Base-by-base conservation (phyloP, 192 early-diverging fungal species). In the Dimargaris verticillata region DNA sequence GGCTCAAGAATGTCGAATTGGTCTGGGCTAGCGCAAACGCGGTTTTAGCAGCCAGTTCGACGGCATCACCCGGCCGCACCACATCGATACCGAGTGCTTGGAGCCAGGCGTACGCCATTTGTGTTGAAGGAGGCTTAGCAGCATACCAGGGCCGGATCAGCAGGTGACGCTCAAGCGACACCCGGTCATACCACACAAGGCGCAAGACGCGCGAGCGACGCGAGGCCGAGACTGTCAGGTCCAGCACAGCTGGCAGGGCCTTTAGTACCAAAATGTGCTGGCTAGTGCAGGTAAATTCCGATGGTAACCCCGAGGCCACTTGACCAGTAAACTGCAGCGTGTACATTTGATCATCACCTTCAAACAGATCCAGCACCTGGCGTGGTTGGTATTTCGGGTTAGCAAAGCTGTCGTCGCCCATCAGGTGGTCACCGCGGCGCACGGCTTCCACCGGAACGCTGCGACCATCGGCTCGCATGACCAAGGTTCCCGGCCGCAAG, bases 331-430 rank as follows among this genome's bases (percentile, higher is more conserved):
- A 43, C 46, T 9, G 44, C n/a, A 66, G 51, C 15, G 47, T 59
- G 51, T 60, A 68, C 66, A 68, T 68, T 22, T 63, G 55, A 17
- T 63, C 62, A 22, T 42, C 25, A 1, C 66, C 66, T 28, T 48
- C 53, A 44, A 68, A 59, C 50, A 70, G 60, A n/a, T 60, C 53
- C 24, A 49, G 38, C 38, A 70, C 68, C 10, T 48, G 53, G 26
- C 68, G 68, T 17, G 68, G 68, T 14, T 60, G 51, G 46, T 70
- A 70, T 22, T 2, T 29, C 5, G 15, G 43, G 50, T 70, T 70
- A 12, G 26, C 46, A 47, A 63, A 64, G 44, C 64, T 63, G 53
- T 67, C 64, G 48, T 70, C 68, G 0, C 68, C 68, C 68, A 70
- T 62, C 29, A 70, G 51, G 46, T 22, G 15, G 58, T 70, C 68